A percentile compares a stretch with the other conserved stretches of the same genome.
Conservation (phyloP, 2,329 filamentous ascomycete genomes). For the Cladosporium velox region DNA sequence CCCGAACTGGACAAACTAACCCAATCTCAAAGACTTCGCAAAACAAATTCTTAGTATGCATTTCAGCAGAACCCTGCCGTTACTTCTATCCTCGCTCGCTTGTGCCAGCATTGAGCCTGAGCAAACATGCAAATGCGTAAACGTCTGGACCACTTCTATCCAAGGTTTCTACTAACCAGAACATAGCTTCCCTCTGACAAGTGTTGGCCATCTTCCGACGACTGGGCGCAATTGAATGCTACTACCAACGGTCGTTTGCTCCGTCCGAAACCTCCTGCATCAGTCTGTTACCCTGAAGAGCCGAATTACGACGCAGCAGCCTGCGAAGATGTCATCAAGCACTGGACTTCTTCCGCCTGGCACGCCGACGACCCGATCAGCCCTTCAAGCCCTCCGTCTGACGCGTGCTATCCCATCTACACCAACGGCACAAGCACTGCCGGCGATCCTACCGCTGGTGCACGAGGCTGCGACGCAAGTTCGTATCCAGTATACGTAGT, state of each 20-base stretch:
- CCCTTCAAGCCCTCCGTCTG: conserved; percentile 8
- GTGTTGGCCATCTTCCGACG: background rate
- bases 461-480: background rate
- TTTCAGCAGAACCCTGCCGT: too few species aligned
- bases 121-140: too few species aligned
- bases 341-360: conserved; percentile 18
- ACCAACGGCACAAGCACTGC: conserved; percentile 15
- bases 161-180: too few species aligned
- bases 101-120: too few species aligned
- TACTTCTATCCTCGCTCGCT: too few species aligned
- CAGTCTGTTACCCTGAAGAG: conserved; percentile 38
- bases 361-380: conserved; percentile 20
- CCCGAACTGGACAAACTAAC: too few species aligned
- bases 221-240: conserved; percentile 38
- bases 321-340: conserved; percentile 17
- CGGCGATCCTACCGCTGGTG: conserved; percentile 11
- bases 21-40: too few species aligned
- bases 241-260: conserved; percentile 39
- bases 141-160: too few species aligned
- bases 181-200: background rate
- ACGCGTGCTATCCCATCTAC: conserved; percentile 18
- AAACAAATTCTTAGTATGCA: too few species aligned
- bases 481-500: conserved; percentile 35
- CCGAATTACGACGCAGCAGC: conserved; percentile 19
- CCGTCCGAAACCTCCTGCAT: conserved; percentile 35